Evolutionary conservation across 495 filamentous ascomycete genomes (phyloP).

Genomic region (Lophium mytilinum): DNA sequence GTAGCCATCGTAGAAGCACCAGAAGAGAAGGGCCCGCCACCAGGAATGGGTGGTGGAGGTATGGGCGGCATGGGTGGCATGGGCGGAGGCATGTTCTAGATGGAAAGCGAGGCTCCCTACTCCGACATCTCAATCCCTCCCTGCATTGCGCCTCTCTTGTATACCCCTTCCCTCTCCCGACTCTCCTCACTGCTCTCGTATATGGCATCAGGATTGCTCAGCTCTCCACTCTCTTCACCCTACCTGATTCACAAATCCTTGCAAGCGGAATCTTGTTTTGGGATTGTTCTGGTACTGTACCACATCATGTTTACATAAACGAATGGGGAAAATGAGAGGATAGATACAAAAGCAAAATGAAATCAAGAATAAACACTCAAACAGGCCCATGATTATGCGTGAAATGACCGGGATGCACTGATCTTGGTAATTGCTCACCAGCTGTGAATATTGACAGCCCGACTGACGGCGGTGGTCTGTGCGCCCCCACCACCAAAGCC

Average conservation of each 20-base stretch:
- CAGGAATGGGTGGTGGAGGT: slow-evolving; percentile 35
- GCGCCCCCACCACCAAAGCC: neutral
- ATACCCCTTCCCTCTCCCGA: slow-evolving; percentile 15
- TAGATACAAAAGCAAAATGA: slow-evolving; percentile 7
- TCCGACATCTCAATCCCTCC: slow-evolving; percentile 11
- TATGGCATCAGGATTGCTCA: slow-evolving; percentile 13
- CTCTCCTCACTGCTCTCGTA: slow-evolving; percentile 14
- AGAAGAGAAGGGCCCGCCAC: slow-evolving; percentile 69
- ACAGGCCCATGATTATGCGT: neutral
- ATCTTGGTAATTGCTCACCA: neutral
- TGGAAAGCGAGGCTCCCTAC: slow-evolving; percentile 2
- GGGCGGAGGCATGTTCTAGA: slow-evolving; percentile 26
- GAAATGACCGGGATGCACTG: neutral
- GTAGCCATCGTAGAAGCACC: slow-evolving; percentile 93
- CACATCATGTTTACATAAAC: slow-evolving; percentile 24
- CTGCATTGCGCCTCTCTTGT: slow-evolving; percentile 2
- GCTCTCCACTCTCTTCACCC: slow-evolving; percentile 20
- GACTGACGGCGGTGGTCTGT: neutral
- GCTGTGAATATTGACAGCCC: slow-evolving; percentile 2
- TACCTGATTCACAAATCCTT: slow-evolving; percentile 4
- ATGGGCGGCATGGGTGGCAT: slow-evolving; percentile 54
- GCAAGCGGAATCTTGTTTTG: slow-evolving; percentile 18
- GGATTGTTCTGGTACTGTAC: slow-evolving; percentile 16
- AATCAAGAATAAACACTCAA: slow-evolving; percentile 7
- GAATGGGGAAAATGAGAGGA: slow-evolving; percentile 1